These are phyloP conservation scores for Suhomyces sp. DNA, from an alignment of 805 yeast species.

Conservation along the genomic window DNA sequence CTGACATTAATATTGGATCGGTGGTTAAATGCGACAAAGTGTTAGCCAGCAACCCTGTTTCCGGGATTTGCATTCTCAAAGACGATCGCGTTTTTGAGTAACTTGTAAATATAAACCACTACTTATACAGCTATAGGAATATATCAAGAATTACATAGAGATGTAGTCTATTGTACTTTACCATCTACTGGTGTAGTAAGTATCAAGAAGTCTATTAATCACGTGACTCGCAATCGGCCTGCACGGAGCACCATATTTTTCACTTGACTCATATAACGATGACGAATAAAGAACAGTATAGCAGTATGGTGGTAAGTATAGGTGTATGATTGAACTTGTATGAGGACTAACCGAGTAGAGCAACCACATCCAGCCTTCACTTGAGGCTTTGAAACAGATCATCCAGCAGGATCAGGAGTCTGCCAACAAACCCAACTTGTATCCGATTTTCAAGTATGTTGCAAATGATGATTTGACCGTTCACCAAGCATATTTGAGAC, in stretches of 20 bases:
- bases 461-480: constrained; percentile 81
- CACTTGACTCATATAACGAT: background rate
- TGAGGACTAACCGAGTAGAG: constrained; percentile 9
- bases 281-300: background rate
- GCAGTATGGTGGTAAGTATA: background rate
- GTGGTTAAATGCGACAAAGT: constrained; percentile 45
- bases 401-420: constrained; percentile 16
- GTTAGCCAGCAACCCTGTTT: constrained; percentile 38
- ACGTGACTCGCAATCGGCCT: background rate
- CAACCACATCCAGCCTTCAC: constrained; percentile 35
- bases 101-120: background rate
- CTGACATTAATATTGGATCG: constrained; percentile 40
- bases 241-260: background rate
- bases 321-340: background rate
- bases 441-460: constrained; percentile 75
- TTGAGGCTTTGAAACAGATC: constrained; percentile 26
- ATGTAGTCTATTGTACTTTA: too few relatives aligned
- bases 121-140: background rate
- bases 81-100: constrained; percentile 10
- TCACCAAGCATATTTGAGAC: constrained; percentile 82
- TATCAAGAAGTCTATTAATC: background rate
- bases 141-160: background rate
- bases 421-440: constrained; percentile 53
- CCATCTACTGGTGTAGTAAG: background rate
- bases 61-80: constrained; percentile 39